A percentile compares a stretch with the other conserved stretches of the same genome.
Evolutionary conservation across 2,329 filamentous ascomycete genomes (phyloP).

Genomic region (Aureobasidium uvarum): DNA sequence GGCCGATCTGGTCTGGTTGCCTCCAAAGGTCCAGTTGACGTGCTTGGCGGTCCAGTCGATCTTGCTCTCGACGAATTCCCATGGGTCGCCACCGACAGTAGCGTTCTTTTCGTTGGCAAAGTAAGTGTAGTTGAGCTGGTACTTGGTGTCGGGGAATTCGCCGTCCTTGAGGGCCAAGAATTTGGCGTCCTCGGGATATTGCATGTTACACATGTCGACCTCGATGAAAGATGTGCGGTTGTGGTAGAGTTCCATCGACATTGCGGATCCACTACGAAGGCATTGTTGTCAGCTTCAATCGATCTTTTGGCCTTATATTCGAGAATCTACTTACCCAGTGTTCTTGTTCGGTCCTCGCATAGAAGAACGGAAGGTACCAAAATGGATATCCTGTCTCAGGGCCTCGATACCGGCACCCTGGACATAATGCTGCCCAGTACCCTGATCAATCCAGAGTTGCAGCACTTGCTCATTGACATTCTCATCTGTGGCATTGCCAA

Average conservation of each 20-base stretch:
- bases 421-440: slow-evolving; percentile 42
- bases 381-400: slow-evolving; percentile 48
- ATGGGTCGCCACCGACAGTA: slow-evolving; percentile 41
- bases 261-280: slow-evolving; percentile 41
- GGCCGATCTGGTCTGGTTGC: slow-evolving; percentile 39
- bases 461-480: slow-evolving; percentile 9
- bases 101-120: slow-evolving; percentile 28
- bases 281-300: not conserved
- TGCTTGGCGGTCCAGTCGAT: slow-evolving; percentile 50
- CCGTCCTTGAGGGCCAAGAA: slow-evolving; percentile 42
- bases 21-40: slow-evolving; percentile 47
- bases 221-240: slow-evolving; percentile 47
- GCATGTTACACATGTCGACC: slow-evolving; percentile 49
- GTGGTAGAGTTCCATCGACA: slow-evolving; percentile 49
- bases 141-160: slow-evolving; percentile 41
- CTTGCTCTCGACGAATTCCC: slow-evolving; percentile 48
- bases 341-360: slow-evolving; percentile 36
- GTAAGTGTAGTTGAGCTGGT: slow-evolving; percentile 46
- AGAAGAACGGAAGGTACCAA: slow-evolving; percentile 48
- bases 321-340: slow-evolving; percentile 5
- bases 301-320: not conserved
- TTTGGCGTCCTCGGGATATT: slow-evolving; percentile 42
- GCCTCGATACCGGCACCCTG: slow-evolving; percentile 46
- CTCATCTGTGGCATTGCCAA: not conserved
- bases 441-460: slow-evolving; percentile 11